phyloP scores from a whole-genome alignment of 2,329 filamentous ascomycete genomes.

The Purpureocillium lavendulum region DNA sequence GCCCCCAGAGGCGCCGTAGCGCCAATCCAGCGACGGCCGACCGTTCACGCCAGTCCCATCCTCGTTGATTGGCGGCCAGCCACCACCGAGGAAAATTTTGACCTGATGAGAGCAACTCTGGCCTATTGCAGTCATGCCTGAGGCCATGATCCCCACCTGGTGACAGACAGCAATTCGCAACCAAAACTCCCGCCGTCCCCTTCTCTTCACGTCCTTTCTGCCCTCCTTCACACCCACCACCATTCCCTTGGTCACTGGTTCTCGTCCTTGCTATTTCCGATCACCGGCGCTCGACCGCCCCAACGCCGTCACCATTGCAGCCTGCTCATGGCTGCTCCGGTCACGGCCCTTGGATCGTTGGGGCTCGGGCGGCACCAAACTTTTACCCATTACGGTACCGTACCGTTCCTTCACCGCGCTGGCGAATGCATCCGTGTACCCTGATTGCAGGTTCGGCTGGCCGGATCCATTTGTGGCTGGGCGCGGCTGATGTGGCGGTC shows the following conservation, averaged over 20 bases:
- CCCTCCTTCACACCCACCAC: not conserved
- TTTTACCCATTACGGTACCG: no score
- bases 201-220: not conserved
- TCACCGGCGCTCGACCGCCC: not conserved
- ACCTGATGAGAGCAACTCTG: not conserved
- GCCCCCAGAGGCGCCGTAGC: no score
- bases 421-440: no score
- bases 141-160: slow-evolving; percentile 1
- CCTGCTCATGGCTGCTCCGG: no score
- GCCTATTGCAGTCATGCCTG: not conserved
- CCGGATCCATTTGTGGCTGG: no score
- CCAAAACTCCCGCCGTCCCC: slow-evolving; percentile 1
- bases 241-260: no score
- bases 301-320: not conserved
- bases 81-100: not conserved
- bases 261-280: not conserved
- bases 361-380: no score
- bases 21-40: no score
- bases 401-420: no score
- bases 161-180: slow-evolving; percentile 2
- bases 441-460: no score
- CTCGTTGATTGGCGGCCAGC: not conserved
- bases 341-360: no score
- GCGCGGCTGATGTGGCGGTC: not conserved
- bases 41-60: not conserved